These are phyloP conservation scores for Lotmaria passim DNA, from an alignment of 208 protist genomes.

Conservation along the genomic window DNA sequence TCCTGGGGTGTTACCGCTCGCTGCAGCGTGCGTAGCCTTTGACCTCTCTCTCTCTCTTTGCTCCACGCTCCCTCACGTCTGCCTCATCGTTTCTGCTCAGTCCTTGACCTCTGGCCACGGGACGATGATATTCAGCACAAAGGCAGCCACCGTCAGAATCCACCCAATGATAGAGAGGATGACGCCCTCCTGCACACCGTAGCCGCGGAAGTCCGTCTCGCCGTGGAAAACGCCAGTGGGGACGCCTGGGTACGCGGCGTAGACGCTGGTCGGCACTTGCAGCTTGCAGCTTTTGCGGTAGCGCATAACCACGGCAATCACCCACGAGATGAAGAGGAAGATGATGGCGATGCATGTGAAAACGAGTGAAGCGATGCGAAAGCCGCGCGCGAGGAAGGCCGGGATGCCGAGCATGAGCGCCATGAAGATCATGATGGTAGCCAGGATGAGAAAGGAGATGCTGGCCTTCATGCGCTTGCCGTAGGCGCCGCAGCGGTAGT, in stretches of 20 bases:
- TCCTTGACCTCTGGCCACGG: slow-evolving; percentile 39
- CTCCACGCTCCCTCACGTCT: neutral
- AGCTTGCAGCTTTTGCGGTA: slow-evolving; percentile 41
- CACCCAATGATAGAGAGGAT: slow-evolving; percentile 53
- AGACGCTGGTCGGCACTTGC: slow-evolving; percentile 11
- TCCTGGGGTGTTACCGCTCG: too few species aligned
- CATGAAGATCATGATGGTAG: slow-evolving; percentile 41
- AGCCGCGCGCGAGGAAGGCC: slow-evolving; percentile 38
- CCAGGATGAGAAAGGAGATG: slow-evolving; percentile 63
- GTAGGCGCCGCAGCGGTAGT: slow-evolving; percentile 60
- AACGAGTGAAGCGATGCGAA: slow-evolving; percentile 47
- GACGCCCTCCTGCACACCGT: slow-evolving; percentile 60
- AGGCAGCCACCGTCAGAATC: slow-evolving; percentile 34
- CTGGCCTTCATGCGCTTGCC: slow-evolving; percentile 70
- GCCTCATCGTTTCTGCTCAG: neutral
- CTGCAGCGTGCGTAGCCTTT: too few species aligned
- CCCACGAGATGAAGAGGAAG: slow-evolving; percentile 58
- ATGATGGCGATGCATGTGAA: slow-evolving; percentile 38
- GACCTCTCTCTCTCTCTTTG: neutral
- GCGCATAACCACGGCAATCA: slow-evolving; percentile 49
- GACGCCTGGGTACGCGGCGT: slow-evolving; percentile 51
- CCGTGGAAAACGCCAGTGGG: slow-evolving; percentile 54
- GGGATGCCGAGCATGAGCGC: slow-evolving; percentile 42
- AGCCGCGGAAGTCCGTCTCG: slow-evolving; percentile 48
- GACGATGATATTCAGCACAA: slow-evolving; percentile 52